Evolutionary conservation across 352 stramenopile genomes (phyloP).

Genomic region (Blastocystis sp.): DNA sequence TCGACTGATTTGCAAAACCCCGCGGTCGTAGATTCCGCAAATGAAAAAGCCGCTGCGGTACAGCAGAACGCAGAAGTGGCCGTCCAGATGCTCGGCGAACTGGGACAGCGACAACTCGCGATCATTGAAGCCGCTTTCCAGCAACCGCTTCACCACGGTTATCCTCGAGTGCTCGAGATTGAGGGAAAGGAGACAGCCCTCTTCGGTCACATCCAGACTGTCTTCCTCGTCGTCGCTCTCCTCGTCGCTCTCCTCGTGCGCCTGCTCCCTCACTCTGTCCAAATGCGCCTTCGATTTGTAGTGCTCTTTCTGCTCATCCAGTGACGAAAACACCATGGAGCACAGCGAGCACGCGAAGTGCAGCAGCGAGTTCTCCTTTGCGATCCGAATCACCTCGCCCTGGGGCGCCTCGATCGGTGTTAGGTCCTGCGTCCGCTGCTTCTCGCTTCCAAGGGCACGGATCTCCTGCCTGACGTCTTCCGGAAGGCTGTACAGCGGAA

Average conservation of each 20-base stretch:
- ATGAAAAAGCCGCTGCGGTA: slow-evolving; percentile 85
- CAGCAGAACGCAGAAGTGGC: slow-evolving; percentile 83
- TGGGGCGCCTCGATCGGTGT: background rate
- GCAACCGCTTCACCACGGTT: slow-evolving; percentile 78
- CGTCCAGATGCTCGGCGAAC: slow-evolving; percentile 76
- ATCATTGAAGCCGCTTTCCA: slow-evolving; percentile 66
- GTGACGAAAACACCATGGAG: slow-evolving; percentile 79
- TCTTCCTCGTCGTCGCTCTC: slow-evolving; percentile 72
- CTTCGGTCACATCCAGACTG: slow-evolving; percentile 75
- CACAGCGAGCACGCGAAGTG: slow-evolving; percentile 77
- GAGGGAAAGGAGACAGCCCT: slow-evolving; percentile 78
- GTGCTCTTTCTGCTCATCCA: slow-evolving; percentile 84
- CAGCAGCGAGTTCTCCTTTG: slow-evolving; percentile 52
- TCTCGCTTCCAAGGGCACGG: background rate
- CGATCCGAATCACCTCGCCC: background rate
- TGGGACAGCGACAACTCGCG: slow-evolving; percentile 77
- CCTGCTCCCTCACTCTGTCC: slow-evolving; percentile 75
- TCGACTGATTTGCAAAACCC: slow-evolving; percentile 85
- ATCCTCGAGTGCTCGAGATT: slow-evolving; percentile 74
- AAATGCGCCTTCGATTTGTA: slow-evolving; percentile 85
- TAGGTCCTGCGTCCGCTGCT: background rate
- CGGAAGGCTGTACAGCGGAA: slow-evolving; percentile 24
- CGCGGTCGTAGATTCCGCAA: slow-evolving; percentile 84
- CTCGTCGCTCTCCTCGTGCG: slow-evolving; percentile 75
- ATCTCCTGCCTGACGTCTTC: slow-evolving; percentile 41